phyloP scores from a whole-genome alignment of 805 yeast species.

The Saturnispora kantuleensis region DNA sequence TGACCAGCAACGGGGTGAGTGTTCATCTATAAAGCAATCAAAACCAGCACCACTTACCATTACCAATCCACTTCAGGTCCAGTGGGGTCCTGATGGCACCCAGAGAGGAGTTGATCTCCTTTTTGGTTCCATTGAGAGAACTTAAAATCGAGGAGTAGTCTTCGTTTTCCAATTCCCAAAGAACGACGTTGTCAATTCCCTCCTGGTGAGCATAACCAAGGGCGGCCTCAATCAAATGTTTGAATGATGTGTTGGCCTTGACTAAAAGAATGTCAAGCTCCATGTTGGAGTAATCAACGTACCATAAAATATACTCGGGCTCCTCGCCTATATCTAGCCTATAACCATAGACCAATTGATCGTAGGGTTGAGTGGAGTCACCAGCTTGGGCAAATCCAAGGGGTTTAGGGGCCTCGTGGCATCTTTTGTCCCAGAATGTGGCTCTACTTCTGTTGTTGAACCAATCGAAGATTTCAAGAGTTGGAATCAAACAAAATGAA shows the following conservation, averaged over 20 bases:
- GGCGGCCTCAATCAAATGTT: background rate
- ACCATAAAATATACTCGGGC: constrained; percentile 3
- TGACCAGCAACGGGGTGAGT: no score
- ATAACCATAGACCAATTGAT: constrained; percentile 4
- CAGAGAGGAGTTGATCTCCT: constrained; percentile 14
- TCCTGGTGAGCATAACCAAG: constrained; percentile 5
- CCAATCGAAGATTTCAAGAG: constrained; percentile 30
- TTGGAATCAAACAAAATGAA: constrained; percentile 29
- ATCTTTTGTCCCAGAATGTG: constrained; percentile 5
- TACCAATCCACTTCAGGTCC: constrained; percentile 11
- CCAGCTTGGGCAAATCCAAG: background rate
- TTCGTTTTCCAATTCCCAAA: constrained; percentile 10
- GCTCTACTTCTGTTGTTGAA: constrained; percentile 29
- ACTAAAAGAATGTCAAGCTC: background rate
- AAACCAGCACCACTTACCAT: constrained; percentile 16
- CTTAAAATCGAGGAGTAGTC: constrained; percentile 7
- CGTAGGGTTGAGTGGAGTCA: background rate
- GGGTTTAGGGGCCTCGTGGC: background rate
- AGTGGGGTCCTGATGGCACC: constrained; percentile 14
- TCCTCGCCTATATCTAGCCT: background rate
- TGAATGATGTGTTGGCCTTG: background rate
- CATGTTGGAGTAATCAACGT: constrained; percentile 1
- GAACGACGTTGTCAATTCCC: constrained; percentile 6
- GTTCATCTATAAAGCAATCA: no score
- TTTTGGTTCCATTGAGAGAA: constrained; percentile 4